Base-by-base conservation (phyloP, 176 grass and related monocot species). In the Cymbopogon citratus region DNA sequence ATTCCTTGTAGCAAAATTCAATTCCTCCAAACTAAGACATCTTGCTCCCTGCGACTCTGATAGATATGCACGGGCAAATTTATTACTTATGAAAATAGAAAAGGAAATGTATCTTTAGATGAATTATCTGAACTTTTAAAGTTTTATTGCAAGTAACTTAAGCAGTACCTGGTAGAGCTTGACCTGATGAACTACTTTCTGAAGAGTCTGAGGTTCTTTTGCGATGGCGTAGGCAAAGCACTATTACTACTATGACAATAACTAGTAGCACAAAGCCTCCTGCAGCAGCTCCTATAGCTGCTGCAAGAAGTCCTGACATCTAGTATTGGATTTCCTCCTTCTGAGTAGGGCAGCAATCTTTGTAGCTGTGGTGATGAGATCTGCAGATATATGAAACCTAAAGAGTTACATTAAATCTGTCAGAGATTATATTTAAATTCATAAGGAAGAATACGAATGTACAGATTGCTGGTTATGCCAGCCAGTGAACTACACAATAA, bases 301-400 rank as follows among this genome's bases (percentile, higher is more conserved):
- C 91, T 80, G 75, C 80, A 92, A 99, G 93, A 91, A 87, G 56
- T 77, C 38, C 59, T 91, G 87, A 83, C 97, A 99, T 99, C 85
- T 99, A 91, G 74, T 92, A 87, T 83, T 29, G 71, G 76, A 77
- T 86, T 66, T 74, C 80, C 66, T 75, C 80, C 71, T 87, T 92
- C 80, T 74, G 82, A 80, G 74, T 29, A 80, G 71, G 49, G 19
- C 41, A 84, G 33, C 81, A 79, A 63, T 44, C 23, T 82, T 41
- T 83, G 80, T 44, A 69, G 28, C 75, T 60, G 39, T 6, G 12
- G 57, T 59, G 76, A 62, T 75, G 56, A 64, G 67, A 28, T 54
- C 52, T 73, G 88, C 39, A 82, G 45, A 89, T 63, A 81, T 74
- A 9, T 60, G 56, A 76, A 84, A 87, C 84, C 80, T 84, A 68